Evolutionary conservation across 2,329 filamentous ascomycete species (phyloP).

Genomic region (Macrophomina phaseolina): DNA sequence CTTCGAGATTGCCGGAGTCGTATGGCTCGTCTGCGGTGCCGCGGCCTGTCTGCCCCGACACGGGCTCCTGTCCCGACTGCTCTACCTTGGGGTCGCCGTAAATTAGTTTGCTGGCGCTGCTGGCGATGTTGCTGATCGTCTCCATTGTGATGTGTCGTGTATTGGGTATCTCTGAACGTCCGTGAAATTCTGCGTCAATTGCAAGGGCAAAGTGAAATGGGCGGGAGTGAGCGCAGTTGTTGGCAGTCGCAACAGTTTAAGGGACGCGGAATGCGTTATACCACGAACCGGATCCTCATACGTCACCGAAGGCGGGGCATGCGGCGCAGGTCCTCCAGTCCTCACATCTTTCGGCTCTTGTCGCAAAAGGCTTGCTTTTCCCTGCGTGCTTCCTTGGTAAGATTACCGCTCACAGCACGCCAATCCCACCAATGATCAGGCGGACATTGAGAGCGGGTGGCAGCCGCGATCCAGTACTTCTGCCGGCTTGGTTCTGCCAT

Average conservation of each 20-base stretch:
- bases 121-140: slow-evolving; percentile 45
- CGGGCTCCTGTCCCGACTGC: slow-evolving; percentile 65
- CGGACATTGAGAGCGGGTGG: background rate
- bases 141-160: slow-evolving; percentile 38
- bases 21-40: slow-evolving; percentile 74
- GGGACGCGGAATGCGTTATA: background rate
- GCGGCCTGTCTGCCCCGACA: slow-evolving; percentile 72
- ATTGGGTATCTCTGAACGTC: background rate
- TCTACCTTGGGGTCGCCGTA: slow-evolving; percentile 40
- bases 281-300: background rate
- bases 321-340: slow-evolving; percentile 4
- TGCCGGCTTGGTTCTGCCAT: background rate
- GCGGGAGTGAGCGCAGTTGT: background rate
- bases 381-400: slow-evolving; percentile 12
- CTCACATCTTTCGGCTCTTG: background rate
- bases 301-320: slow-evolving; percentile 14
- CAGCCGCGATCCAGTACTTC: background rate
- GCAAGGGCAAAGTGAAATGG: background rate
- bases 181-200: background rate
- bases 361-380: background rate
- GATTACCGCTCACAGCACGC: slow-evolving; percentile 4
- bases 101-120: slow-evolving; percentile 43
- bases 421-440: slow-evolving; percentile 4
- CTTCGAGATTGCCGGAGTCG: slow-evolving; percentile 77
- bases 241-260: background rate